phyloP scores from a whole-genome alignment of 2,329 filamentous ascomycete genomes.

The Diplodia corticola region DNA sequence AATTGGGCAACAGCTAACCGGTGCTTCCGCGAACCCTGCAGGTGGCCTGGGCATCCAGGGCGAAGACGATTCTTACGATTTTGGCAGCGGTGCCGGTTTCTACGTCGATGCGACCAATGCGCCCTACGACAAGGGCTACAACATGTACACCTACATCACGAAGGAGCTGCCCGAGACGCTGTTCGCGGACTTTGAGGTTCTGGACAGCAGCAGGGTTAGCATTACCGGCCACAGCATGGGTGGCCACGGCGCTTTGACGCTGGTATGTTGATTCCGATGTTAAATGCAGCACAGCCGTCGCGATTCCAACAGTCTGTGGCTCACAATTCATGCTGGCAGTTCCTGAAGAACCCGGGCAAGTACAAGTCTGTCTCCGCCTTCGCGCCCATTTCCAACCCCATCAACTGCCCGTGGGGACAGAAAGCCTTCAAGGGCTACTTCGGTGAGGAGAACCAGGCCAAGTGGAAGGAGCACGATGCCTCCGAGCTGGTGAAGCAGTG shows the following conservation, averaged over 20 bases:
- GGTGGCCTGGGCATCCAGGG: slow-evolving; percentile 76
- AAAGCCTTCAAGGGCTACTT: slow-evolving; percentile 95
- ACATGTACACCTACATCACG: slow-evolving; percentile 94
- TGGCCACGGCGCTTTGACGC: slow-evolving; percentile 88
- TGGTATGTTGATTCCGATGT: slow-evolving; percentile 48
- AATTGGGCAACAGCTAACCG: slow-evolving; percentile 21
- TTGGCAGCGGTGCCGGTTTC: slow-evolving; percentile 89
- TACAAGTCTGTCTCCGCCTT: slow-evolving; percentile 90
- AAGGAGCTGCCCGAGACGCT: slow-evolving; percentile 78
- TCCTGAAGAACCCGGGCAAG: slow-evolving; percentile 84
- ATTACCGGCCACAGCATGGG: slow-evolving; percentile 98
- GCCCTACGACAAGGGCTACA: slow-evolving; percentile 77
- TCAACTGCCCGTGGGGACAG: slow-evolving; percentile 85
- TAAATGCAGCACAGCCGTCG: neutral
- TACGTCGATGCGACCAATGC: slow-evolving; percentile 82
- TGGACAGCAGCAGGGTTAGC: slow-evolving; percentile 71
- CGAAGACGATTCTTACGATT: slow-evolving; percentile 88
- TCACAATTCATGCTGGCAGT: slow-evolving; percentile 47
- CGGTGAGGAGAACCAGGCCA: slow-evolving; percentile 67
- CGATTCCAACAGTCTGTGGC: neutral
- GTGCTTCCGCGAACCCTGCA: slow-evolving; percentile 32
- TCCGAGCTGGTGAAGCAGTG: slow-evolving; percentile 82
- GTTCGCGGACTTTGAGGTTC: slow-evolving; percentile 67
- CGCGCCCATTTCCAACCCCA: slow-evolving; percentile 85
- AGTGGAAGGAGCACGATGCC: slow-evolving; percentile 88